These are phyloP conservation scores for Syncephalastrum sp. DNA, from an alignment of 371 early-diverging fungal genomes.

Conservation along the genomic window DNA sequence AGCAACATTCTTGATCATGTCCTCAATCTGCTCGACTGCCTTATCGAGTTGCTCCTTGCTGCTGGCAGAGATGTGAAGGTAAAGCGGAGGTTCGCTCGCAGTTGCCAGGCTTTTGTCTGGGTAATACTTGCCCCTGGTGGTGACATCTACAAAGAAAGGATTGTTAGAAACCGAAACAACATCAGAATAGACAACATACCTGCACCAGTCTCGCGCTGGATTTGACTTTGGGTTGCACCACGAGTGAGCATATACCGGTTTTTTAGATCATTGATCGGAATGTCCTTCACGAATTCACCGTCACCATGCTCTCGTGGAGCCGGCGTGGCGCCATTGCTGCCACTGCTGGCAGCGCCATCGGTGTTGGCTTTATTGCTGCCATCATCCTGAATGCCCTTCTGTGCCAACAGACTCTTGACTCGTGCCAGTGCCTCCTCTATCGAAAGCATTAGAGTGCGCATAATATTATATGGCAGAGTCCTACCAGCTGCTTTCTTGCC, in stretches of 20 bases:
- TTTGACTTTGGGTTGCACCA: slow-evolving; percentile 70
- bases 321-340: background rate
- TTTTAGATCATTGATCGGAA: slow-evolving; percentile 81
- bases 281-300: slow-evolving; percentile 55
- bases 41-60: slow-evolving; percentile 67
- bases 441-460: background rate
- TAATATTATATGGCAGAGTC: background rate
- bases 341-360: background rate
- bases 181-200: slow-evolving; percentile 31
- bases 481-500: slow-evolving; percentile 2
- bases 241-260: slow-evolving; percentile 82
- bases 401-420: slow-evolving; percentile 59
- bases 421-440: slow-evolving; percentile 56
- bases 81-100: slow-evolving; percentile 75
- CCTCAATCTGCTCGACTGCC: slow-evolving; percentile 71
- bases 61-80: slow-evolving; percentile 71
- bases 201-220: slow-evolving; percentile 74
- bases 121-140: slow-evolving; percentile 83
- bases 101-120: slow-evolving; percentile 70
- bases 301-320: slow-evolving; percentile 15
- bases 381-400: slow-evolving; percentile 44
- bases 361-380: slow-evolving; percentile 11
- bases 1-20: slow-evolving; percentile 60
- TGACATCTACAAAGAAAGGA: slow-evolving; percentile 52
- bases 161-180: background rate